These are phyloP conservation scores for Glomus cerebriforme DNA, from an alignment of 192 early-diverging fungal genomes.

Conservation along the genomic window DNA sequence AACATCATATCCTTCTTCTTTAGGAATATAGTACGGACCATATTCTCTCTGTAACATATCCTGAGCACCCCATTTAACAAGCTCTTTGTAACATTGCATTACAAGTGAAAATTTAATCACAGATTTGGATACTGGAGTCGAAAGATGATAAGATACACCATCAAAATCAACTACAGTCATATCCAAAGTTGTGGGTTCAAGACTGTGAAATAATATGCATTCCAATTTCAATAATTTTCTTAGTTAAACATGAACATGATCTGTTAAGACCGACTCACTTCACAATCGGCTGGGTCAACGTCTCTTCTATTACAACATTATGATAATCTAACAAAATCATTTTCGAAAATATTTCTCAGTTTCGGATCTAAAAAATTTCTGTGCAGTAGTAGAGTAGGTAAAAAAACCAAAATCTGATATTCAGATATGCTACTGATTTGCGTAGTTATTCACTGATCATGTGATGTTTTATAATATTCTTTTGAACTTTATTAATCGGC, in stretches of 20 bases:
- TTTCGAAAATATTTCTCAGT: conserved; percentile 1
- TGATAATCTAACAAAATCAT: conserved; percentile 70
- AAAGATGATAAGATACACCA: conserved; percentile 86
- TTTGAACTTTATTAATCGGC: no score
- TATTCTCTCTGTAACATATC: conserved; percentile 86
- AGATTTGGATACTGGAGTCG: conserved; percentile 57
- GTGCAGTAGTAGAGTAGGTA: no score
- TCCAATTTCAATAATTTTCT: neutral
- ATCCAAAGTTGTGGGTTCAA: conserved; percentile 64
- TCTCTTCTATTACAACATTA: conserved; percentile 62
- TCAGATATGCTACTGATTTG: no score
- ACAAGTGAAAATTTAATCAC: conserved; percentile 75
- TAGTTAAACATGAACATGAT: neutral
- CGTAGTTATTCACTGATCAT: no score
- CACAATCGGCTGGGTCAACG: conserved; percentile 52
- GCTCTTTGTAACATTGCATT: conserved; percentile 84
- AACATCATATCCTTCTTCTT: conserved; percentile 77
- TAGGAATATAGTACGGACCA: conserved; percentile 61
- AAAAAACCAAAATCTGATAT: no score
- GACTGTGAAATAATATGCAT: conserved; percentile 34
- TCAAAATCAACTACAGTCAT: conserved; percentile 96
- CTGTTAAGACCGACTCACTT: conserved; percentile 38
- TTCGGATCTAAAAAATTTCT: no score
- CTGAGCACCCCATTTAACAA: conserved; percentile 78
- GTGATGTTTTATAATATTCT: no score